Evolutionary conservation across 306 rosid genomes (phyloP).

Genomic region (Castanea crenata): DNA sequence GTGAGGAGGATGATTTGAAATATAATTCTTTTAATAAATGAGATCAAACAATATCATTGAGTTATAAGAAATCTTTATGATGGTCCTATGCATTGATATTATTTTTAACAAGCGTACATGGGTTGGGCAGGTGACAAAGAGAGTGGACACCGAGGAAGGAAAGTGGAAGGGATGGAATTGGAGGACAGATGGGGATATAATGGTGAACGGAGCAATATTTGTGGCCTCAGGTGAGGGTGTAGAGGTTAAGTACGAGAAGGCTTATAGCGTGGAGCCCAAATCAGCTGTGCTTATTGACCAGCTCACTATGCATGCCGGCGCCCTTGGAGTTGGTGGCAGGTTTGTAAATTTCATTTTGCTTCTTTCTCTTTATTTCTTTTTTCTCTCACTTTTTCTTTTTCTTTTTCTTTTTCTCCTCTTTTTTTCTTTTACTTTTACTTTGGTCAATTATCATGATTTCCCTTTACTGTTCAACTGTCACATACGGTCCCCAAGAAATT

Average conservation of each 20-base stretch:
- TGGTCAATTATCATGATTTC: background rate
- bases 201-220: constrained; percentile 78
- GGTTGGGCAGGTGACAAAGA: constrained; percentile 53
- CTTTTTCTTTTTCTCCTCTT: too few relatives aligned
- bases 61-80: too few relatives aligned
- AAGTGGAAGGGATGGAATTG: constrained; percentile 80
- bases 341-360: background rate
- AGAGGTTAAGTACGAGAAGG: constrained; percentile 50
- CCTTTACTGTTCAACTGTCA: background rate
- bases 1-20: too few relatives aligned
- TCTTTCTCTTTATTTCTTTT: too few relatives aligned
- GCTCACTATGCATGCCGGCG: constrained; percentile 72
- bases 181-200: constrained; percentile 78
- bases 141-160: constrained; percentile 52
- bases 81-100: too few relatives aligned
- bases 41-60: too few relatives aligned
- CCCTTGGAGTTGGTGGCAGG: constrained; percentile 83
- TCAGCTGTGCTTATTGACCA: constrained; percentile 54
- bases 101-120: too few relatives aligned
- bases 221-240: constrained; percentile 58
- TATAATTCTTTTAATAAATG: too few relatives aligned
- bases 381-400: too few relatives aligned
- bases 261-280: constrained; percentile 75
- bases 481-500: background rate
- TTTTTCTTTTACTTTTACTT: background rate